Evolutionary conservation across 768 basidiomycete genomes (phyloP).

Genomic region (Piloderma croceum): DNA sequence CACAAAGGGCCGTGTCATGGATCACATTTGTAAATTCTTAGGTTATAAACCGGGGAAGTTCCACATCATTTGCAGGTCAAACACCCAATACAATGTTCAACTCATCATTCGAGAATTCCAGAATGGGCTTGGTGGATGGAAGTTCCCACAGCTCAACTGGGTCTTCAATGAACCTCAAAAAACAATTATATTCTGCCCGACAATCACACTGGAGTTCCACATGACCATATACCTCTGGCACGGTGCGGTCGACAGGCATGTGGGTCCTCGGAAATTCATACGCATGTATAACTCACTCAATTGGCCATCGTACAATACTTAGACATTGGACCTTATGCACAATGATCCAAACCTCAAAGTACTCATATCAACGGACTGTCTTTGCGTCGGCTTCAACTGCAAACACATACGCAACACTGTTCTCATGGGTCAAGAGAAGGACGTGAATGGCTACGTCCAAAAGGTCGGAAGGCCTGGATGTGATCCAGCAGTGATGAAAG

Average conservation of each 20-base stretch:
- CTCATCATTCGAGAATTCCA: constrained; percentile 15
- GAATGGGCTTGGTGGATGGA: constrained; percentile 12
- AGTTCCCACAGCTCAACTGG: constrained; percentile 24
- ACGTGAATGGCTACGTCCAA: constrained; percentile 12
- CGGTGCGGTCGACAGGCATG: background rate
- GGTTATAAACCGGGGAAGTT: constrained; percentile 14
- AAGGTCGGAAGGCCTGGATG: constrained; percentile 15
- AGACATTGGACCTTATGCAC: constrained; percentile 3
- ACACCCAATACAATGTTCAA: constrained; percentile 20
- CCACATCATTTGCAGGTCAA: constrained; percentile 20
- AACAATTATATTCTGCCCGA: constrained; percentile 25
- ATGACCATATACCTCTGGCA: constrained; percentile 16
- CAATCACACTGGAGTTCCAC: constrained; percentile 19
- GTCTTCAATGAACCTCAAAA: constrained; percentile 13
- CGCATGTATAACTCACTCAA: constrained; percentile 9
- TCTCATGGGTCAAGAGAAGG: background rate
- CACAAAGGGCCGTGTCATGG: constrained; percentile 7
- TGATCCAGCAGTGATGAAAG: constrained; percentile 1
- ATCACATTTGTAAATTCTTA: constrained; percentile 15
- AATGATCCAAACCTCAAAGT: constrained; percentile 1
- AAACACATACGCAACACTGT: background rate
- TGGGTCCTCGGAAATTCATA: background rate
- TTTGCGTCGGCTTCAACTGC: constrained; percentile 12
- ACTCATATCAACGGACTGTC: constrained; percentile 12
- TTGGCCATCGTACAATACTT: constrained; percentile 4